phyloP scores from a whole-genome alignment of 441 rosid species.

The Euphorbia neoarborescens region DNA sequence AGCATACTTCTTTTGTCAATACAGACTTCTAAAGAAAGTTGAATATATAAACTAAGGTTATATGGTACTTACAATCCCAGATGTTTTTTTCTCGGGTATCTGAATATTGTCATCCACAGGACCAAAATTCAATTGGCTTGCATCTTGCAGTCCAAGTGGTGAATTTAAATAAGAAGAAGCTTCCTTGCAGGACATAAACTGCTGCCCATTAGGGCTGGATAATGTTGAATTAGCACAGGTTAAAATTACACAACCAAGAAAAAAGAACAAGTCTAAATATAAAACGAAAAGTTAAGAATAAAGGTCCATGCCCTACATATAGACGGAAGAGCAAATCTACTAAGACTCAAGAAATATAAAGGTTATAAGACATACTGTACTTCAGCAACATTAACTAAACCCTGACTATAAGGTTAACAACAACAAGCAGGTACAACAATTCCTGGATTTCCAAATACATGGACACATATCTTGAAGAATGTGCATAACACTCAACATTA shows the following conservation, averaged over 20 bases:
- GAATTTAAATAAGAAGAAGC: slow-evolving; percentile 44
- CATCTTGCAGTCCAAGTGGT: slow-evolving; percentile 29
- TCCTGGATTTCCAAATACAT: background rate
- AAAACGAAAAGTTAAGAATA: background rate
- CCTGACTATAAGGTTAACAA: background rate
- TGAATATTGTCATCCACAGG: slow-evolving; percentile 20
- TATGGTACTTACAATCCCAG: slow-evolving; percentile 32
- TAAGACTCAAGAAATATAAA: slow-evolving; percentile 4
- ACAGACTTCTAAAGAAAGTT: slow-evolving; percentile 14
- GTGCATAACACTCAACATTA: background rate
- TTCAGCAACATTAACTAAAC: background rate
- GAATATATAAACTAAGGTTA: background rate
- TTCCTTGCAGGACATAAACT: slow-evolving; percentile 61
- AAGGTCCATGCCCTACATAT: background rate
- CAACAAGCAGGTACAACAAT: background rate
- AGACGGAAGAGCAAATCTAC: slow-evolving; percentile 1
- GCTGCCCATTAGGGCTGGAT: slow-evolving; percentile 63
- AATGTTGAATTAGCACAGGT: slow-evolving; percentile 16
- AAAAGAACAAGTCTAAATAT: background rate
- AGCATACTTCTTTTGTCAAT: slow-evolving; percentile 20
- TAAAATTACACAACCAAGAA: slow-evolving; percentile 13
- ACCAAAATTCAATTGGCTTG: slow-evolving; percentile 16
- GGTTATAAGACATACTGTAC: background rate
- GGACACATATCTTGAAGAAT: background rate
- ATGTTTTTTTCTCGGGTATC: slow-evolving; percentile 20